These are phyloP conservation scores for Xylaria sp. DNA, from an alignment of 2,329 filamentous ascomycete species.

Conservation along the genomic window DNA sequence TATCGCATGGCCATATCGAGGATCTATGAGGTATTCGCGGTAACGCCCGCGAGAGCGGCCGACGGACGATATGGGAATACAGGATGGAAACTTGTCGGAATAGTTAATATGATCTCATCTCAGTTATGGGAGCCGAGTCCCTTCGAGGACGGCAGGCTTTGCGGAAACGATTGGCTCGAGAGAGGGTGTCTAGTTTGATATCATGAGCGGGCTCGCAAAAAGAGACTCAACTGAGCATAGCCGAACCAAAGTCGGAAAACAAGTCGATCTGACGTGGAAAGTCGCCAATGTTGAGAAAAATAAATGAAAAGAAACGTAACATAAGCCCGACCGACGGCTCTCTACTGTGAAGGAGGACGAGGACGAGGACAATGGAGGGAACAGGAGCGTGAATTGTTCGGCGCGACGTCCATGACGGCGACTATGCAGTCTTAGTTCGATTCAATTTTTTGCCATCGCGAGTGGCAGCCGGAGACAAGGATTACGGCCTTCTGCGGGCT, in stretches of 20 bases:
- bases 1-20: constrained; percentile 50
- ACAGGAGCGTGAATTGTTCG: not conserved
- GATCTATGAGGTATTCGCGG: constrained; percentile 48
- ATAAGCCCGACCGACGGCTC: too few relatives aligned
- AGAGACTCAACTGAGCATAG: not conserved
- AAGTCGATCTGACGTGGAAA: not conserved
- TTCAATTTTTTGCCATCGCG: constrained; percentile 15
- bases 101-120: constrained; percentile 34
- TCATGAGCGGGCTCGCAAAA: not conserved
- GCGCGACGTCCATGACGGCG: constrained; percentile 7
- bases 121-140: constrained; percentile 22
- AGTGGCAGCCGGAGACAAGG: not conserved
- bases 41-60: constrained; percentile 50
- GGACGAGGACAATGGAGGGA: too few relatives aligned
- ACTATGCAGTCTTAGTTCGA: not conserved
- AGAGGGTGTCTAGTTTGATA: not conserved
- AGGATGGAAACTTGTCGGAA: constrained; percentile 36
- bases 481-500: not conserved
- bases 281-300: not conserved
- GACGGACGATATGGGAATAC: constrained; percentile 40
- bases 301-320: not conserved
- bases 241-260: not conserved
- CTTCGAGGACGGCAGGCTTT: constrained; percentile 14
- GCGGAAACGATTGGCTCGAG: not conserved
- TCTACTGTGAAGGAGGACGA: too few relatives aligned